These are phyloP conservation scores for Beauveria sp. DNA, from an alignment of 2,329 filamentous ascomycete genomes.

Conservation along the genomic window DNA sequence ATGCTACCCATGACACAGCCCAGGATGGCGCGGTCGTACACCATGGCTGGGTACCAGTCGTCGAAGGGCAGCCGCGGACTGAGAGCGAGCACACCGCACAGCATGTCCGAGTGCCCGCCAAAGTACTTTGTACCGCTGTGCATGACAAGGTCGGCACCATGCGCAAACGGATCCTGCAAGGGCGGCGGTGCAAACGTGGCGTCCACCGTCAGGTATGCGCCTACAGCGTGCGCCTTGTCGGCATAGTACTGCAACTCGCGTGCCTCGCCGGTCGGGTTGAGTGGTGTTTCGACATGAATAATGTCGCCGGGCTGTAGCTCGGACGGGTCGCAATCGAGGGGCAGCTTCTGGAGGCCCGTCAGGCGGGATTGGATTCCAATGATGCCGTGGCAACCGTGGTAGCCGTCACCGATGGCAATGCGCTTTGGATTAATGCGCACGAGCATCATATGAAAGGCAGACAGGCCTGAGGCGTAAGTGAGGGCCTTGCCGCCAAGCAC, in stretches of 20 bases:
- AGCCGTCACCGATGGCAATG: slow-evolving; percentile 76
- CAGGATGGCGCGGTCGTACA: slow-evolving; percentile 64
- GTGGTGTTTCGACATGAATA: slow-evolving; percentile 84
- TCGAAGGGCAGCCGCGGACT: slow-evolving; percentile 33
- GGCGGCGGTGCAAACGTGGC: slow-evolving; percentile 89
- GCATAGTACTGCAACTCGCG: slow-evolving; percentile 66
- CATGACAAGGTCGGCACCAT: slow-evolving; percentile 81
- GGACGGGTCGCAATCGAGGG: slow-evolving; percentile 59
- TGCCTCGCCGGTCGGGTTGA: slow-evolving; percentile 84
- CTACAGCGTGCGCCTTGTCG: slow-evolving; percentile 59
- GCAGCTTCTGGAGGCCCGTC: slow-evolving; percentile 64
- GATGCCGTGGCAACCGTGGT: slow-evolving; percentile 90
- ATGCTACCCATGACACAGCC: slow-evolving; percentile 82
- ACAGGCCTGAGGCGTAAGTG: slow-evolving; percentile 77
- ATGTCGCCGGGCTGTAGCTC: slow-evolving; percentile 71
- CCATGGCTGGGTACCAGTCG: slow-evolving; percentile 54
- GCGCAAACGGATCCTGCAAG: slow-evolving; percentile 74
- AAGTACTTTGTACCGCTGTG: slow-evolving; percentile 95
- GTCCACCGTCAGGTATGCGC: slow-evolving; percentile 76
- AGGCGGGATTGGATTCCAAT: slow-evolving; percentile 66
- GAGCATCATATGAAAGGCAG: slow-evolving; percentile 81
- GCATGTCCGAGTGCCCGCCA: slow-evolving; percentile 87
- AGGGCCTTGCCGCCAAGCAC: slow-evolving; percentile 63
- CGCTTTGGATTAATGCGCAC: slow-evolving; percentile 76
- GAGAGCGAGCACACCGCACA: slow-evolving; percentile 75